Evolutionary conservation across 2,329 filamentous ascomycete genomes (phyloP).

Genomic region (Botryotinia calthae): DNA sequence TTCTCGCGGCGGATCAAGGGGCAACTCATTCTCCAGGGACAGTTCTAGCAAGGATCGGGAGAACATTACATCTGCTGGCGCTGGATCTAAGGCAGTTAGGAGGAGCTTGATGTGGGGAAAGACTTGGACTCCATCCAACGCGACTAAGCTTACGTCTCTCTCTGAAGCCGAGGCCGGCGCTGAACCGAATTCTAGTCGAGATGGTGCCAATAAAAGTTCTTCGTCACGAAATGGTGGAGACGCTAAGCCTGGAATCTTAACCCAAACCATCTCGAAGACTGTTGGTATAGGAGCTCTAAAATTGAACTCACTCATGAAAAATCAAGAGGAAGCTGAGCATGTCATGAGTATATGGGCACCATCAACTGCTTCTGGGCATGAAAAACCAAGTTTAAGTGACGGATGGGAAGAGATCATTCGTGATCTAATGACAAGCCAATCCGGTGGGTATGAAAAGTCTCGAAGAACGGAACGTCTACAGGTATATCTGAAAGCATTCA

Average conservation of each 20-base stretch:
- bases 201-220: conserved; percentile 53
- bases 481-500: conserved; percentile 75
- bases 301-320: conserved; percentile 71
- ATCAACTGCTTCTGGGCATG: conserved; percentile 53
- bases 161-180: conserved; percentile 26
- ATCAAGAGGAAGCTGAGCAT: conserved; percentile 70
- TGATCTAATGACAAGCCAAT: conserved; percentile 69
- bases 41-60: conserved; percentile 28
- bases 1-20: conserved; percentile 28
- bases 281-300: conserved; percentile 77
- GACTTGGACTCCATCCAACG: conserved; percentile 46
- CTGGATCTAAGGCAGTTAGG: conserved; percentile 54
- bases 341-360: conserved; percentile 76
- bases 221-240: conserved; percentile 42
- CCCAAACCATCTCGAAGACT: conserved; percentile 60
- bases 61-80: conserved; percentile 47
- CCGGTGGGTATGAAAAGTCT: conserved; percentile 72
- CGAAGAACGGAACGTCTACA: conserved; percentile 72
- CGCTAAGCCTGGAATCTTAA: conserved; percentile 29
- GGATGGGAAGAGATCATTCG: conserved; percentile 73
- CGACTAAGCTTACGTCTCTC: conserved; percentile 52
- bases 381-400: conserved; percentile 55
- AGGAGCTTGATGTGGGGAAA: conserved; percentile 70
- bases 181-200: conserved; percentile 25
- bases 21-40: conserved; percentile 30